Base-by-base conservation (phyloP, 2,329 filamentous ascomycete species). In the Phaeosphaeriaceae sp. region DNA sequence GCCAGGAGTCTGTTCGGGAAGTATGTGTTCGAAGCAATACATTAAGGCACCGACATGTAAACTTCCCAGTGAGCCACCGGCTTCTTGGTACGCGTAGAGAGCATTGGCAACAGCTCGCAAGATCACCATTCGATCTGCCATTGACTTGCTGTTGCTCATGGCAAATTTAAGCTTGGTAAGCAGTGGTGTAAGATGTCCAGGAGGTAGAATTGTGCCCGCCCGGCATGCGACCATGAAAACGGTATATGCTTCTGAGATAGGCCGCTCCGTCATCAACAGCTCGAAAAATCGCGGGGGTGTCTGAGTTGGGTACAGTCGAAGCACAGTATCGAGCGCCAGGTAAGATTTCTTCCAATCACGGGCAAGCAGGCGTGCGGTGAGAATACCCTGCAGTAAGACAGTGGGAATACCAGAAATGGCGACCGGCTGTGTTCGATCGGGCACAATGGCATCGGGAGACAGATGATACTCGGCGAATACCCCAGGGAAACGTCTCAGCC, bases 331-430 rank as follows among this genome's bases (percentile, higher is more conserved):
- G 2, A 85, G 71, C 4, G 77, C 79, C 19, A 85, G 73, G 58
- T 85, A 86, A 1, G 83, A 81, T 10, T 75, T 77, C 40, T 71
- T 76, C 73, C 81, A 81, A 51, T 84, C 80, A 19, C 80, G 78
- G 31, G 75, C 67, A 4, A 81, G 64, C 2, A 84, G 59, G 44
- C 83, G 78, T 3, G 83, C 83, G 1, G 76, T 79, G 45, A 80
- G 68, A 46, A 85, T 84, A 6, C 81, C 80, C 60, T 82, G 80
- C 2, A 85, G 70, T 11, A 85, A 70, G 21, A 72, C 68, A 19
- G 80, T 75, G 2, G 80, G 78, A 11, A 83, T 71, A 22, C 76
- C 78, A 19, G 63, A 57, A 41, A 79, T 68, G 22, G 54, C 54
- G 13, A 68, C 68, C 1, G 66, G 65, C 53, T 73, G 71, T 7